phyloP scores from a whole-genome alignment of 1,284 basidiomycete species.

The Porogramme epimiltina region DNA sequence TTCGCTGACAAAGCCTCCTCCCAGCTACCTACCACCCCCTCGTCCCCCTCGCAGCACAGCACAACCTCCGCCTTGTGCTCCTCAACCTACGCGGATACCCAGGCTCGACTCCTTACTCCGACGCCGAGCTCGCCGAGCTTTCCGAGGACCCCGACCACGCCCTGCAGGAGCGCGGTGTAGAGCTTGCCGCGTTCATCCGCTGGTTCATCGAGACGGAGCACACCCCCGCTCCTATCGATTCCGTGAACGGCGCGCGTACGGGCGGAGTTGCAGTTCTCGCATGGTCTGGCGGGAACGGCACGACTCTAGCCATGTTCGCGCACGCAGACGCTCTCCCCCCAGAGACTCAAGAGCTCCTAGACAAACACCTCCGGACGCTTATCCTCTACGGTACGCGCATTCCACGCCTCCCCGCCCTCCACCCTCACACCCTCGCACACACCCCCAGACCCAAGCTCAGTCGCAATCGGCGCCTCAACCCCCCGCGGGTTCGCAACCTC shows the following conservation, averaged over 20 bases:
- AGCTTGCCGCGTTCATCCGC: slow-evolving; percentile 30
- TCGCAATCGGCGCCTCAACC: slow-evolving; percentile 1
- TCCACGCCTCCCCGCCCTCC: neutral
- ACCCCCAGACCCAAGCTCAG: slow-evolving; percentile 5
- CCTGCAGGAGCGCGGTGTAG: slow-evolving; percentile 23
- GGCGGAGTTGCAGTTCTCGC: slow-evolving; percentile 31
- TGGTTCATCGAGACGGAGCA: slow-evolving; percentile 27
- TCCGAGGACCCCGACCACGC: slow-evolving; percentile 11
- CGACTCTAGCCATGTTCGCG: slow-evolving; percentile 25
- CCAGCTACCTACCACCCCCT: slow-evolving; percentile 30
- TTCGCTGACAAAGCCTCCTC: neutral
- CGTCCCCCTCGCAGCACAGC: slow-evolving; percentile 24
- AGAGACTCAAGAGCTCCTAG: slow-evolving; percentile 20
- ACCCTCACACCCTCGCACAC: neutral
- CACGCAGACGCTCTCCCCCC: slow-evolving; percentile 20
- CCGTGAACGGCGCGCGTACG: neutral
- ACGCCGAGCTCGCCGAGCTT: slow-evolving; percentile 22
- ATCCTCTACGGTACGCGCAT: slow-evolving; percentile 29
- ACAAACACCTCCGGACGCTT: slow-evolving; percentile 24
- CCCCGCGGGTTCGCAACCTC: neutral
- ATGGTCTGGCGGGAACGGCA: slow-evolving; percentile 30
- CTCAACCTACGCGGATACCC: slow-evolving; percentile 35
- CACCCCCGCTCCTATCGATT: slow-evolving; percentile 19
- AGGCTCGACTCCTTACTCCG: slow-evolving; percentile 28
- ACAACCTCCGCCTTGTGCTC: slow-evolving; percentile 31